phyloP scores from a whole-genome alignment of 2,329 filamentous ascomycete species.

The Calonectria multiphialidica region DNA sequence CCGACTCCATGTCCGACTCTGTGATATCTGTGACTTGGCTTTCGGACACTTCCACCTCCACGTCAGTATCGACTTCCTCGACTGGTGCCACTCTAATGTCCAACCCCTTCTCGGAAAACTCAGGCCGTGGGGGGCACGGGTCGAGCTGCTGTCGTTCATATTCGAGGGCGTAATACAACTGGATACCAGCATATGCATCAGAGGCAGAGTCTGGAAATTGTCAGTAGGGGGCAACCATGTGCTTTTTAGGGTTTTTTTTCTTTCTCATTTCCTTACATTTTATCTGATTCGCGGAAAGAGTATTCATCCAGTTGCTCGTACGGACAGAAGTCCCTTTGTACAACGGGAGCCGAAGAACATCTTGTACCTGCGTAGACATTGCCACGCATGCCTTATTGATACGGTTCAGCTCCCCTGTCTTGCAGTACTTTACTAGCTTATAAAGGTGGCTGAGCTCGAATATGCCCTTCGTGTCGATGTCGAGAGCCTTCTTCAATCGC shows the following conservation, averaged over 20 bases:
- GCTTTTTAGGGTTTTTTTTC: too few relatives aligned
- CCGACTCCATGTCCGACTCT: background rate
- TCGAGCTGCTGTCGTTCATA: constrained; percentile 73
- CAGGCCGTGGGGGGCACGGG: constrained; percentile 79
- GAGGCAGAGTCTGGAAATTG: constrained; percentile 76
- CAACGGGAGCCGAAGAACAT: constrained; percentile 79
- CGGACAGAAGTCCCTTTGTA: constrained; percentile 80
- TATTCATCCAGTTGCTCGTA: constrained; percentile 78
- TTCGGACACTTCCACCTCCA: constrained; percentile 14
- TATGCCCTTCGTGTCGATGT: constrained; percentile 73
- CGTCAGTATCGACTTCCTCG: background rate
- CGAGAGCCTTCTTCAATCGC: constrained; percentile 75
- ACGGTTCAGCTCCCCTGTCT: constrained; percentile 59
- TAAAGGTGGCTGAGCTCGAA: constrained; percentile 89
- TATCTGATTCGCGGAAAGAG: constrained; percentile 74
- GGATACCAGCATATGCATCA: constrained; percentile 84
- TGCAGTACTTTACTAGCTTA: constrained; percentile 78
- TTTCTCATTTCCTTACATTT: constrained; percentile 66
- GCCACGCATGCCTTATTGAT: constrained; percentile 77
- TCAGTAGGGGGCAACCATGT: constrained; percentile 4
- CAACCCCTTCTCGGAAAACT: constrained; percentile 73
- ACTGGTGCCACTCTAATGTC: constrained; percentile 65
- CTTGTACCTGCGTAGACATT: constrained; percentile 77
- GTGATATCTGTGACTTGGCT: constrained; percentile 10
- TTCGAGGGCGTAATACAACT: constrained; percentile 80